Evolutionary conservation across 441 rosid genomes (phyloP), one percentile per base, ranked within the genome.

Genomic region (Gossypium laxum): DNA sequence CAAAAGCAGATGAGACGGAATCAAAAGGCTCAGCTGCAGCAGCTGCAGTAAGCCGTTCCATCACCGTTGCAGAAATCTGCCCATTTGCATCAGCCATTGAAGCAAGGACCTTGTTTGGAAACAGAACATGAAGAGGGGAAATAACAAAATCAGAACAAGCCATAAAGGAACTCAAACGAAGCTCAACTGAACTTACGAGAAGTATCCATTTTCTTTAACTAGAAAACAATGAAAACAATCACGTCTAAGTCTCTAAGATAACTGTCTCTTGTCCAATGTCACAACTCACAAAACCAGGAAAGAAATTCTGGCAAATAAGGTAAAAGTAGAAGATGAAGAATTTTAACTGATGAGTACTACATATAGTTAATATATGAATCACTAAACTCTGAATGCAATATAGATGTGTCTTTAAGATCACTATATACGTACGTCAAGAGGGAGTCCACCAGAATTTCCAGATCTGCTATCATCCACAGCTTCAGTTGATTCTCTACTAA

Each of bases 31-130:
- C 99, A 58, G 98, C 97, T 72, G 98, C 99, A 34, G 96, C 91
- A 0, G 96, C 98, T 62, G 97, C 98, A 65, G 96, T 88, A 54
- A 96, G 92, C 70, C 98, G 93, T 84, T 96, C 99, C 98, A 96
- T 91, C 71, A 82, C 91, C 70, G 87, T 74, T 55, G 94, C 86
- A 77, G 99, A 93, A 75, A 93, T 88, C 86, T 83, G 96, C 79
- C 99, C 98, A 79, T 87, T 93, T 60, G 93, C 87, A 88, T 93
- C 99, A 79, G 98, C 97, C 99, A 96, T 92, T 81, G 98, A 91
- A 78, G 98, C 94, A 75, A 93, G 97, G 75, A 91, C 92, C 99
- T 96, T 81, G 55, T 24, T 59, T 26, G 62, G 61, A 57, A 45
- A 41, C 34, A 62, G 54, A 65, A 22, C 63, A 12, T n/a, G 55